Evolutionary conservation across 108 stramenopile genomes (phyloP), one percentile per base, ranked within the genome.

Genomic region (Pseudonitzschia delicatissima): DNA sequence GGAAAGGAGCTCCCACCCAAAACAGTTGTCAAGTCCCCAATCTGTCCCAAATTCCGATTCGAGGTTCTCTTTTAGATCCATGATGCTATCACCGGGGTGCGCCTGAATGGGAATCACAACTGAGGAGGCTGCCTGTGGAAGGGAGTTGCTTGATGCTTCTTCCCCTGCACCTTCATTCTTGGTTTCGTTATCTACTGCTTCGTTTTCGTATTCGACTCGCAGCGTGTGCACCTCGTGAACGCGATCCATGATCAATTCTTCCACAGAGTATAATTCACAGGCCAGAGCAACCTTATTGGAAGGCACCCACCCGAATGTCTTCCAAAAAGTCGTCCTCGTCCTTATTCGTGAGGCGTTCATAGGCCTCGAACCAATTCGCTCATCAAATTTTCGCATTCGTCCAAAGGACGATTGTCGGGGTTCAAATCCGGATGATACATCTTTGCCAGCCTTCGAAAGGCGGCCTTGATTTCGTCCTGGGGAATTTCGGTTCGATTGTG

Each of bases 51-150:
- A 33, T 31, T 70, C 59, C 34, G 27, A 31, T 65, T 74, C 67
- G 3, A 75, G 64, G 11, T 15, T 9, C 35, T 69, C 51, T 57
- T 75, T 75, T 64, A 75, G 29, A 57, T 75, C 74, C 5, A 64
- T 71, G 12, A 75, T 48, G 23, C 69, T 71, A 37, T 75, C 74
- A 27, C 71, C 69, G 4, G 74, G 74, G 52, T 75, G 74, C 4
- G 52, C 64, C 6, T 17, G 28, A 11, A 72, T 31, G 11, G 64
- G 70, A 29, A 67, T 1, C 4, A n/a, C 53, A 27, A 6, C 37
- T 44, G 25, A 20, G 2, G 32, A 39, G 25, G 48, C 64, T 47
- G 15, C 45, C 11, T 45, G 11, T 15, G 9, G 45, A 45, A 4
- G 3, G 11, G 5, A 12, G 11, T 15, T 45, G 45, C 3, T 45